Evolutionary conservation across 2,329 filamentous ascomycete genomes (phyloP).

Genomic region (Aspergillus chevalieri): DNA sequence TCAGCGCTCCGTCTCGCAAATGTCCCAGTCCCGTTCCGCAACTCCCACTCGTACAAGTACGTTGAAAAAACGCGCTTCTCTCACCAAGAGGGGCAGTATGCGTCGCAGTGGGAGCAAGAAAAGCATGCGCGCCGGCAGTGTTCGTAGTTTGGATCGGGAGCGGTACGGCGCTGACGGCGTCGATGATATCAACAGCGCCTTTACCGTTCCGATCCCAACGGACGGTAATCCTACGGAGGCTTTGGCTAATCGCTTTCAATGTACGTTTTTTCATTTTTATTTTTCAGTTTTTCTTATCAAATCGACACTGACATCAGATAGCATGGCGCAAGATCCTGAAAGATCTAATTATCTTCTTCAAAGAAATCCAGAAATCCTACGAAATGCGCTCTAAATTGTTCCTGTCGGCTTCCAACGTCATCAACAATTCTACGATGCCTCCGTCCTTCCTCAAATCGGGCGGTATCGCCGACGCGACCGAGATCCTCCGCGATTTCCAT

Average conservation of each 20-base stretch:
- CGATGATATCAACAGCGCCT: slow-evolving; percentile 71
- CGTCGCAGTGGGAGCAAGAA: slow-evolving; percentile 73
- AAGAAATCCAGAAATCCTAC: slow-evolving; percentile 84
- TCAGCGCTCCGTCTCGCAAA: slow-evolving; percentile 36
- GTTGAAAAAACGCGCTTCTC: slow-evolving; percentile 78
- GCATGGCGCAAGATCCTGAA: slow-evolving; percentile 95
- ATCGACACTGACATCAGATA: slow-evolving; percentile 32
- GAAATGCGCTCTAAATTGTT: slow-evolving; percentile 78
- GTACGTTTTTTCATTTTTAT: slow-evolving; percentile 45
- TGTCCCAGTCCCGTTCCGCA: slow-evolving; percentile 35
- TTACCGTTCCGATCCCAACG: slow-evolving; percentile 84
- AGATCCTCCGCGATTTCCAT: slow-evolving; percentile 76
- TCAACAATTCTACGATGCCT: slow-evolving; percentile 73
- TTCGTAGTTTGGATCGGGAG: slow-evolving; percentile 66
- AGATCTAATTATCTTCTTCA: slow-evolving; percentile 87
- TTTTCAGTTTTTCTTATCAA: slow-evolving; percentile 2
- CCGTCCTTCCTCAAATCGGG: slow-evolving; percentile 70
- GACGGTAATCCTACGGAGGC: slow-evolving; percentile 81
- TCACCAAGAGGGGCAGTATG: slow-evolving; percentile 67
- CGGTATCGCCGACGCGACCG: slow-evolving; percentile 80
- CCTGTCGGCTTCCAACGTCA: slow-evolving; percentile 72
- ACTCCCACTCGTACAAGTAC: slow-evolving; percentile 58
- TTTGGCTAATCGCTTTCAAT: slow-evolving; percentile 80
- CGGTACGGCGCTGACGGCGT: slow-evolving; percentile 42
- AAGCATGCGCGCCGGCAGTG: slow-evolving; percentile 79